Percentiles rank a stretch among this genome's conserved stretches.
These are phyloP conservation scores for Trichophaea hybrida DNA, from an alignment of 2,329 filamentous ascomycete species.

Conservation along the genomic window DNA sequence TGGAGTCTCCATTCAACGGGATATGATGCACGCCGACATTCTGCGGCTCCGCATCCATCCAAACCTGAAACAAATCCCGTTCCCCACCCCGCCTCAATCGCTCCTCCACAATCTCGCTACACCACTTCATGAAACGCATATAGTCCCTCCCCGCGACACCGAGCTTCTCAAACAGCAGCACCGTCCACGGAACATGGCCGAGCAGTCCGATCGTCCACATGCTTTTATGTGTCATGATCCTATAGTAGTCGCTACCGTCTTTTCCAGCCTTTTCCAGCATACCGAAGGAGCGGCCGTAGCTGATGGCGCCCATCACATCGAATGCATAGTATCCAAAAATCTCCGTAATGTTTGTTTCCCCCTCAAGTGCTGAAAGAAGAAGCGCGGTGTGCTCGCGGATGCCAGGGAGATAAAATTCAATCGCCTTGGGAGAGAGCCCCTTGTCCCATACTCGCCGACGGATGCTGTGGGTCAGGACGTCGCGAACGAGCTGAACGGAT, in stretches of 20 bases:
- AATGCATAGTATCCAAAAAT: slow-evolving; percentile 6
- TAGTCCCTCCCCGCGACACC: not conserved
- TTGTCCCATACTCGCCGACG: slow-evolving; percentile 8
- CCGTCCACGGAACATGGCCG: slow-evolving; percentile 2
- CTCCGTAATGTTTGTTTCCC: slow-evolving; percentile 10
- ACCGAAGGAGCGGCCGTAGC: slow-evolving; percentile 5
- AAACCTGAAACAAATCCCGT: slow-evolving; percentile 7
- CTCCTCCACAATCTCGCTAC: slow-evolving; percentile 1
- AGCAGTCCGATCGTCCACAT: not conserved
- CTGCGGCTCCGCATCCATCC: slow-evolving; percentile 3
- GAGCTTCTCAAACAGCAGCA: slow-evolving; percentile 2
- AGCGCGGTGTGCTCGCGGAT: not conserved
- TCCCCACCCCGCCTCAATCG: not conserved
- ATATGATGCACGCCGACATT: slow-evolving; percentile 1
- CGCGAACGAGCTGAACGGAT: not conserved
- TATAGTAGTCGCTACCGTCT: slow-evolving; percentile 7
- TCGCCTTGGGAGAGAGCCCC: not conserved
- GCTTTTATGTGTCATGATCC: slow-evolving; percentile 7
- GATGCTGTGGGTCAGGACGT: slow-evolving; percentile 5
- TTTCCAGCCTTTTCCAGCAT: slow-evolving; percentile 13
- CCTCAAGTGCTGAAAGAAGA: not conserved
- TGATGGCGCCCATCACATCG: slow-evolving; percentile 9
- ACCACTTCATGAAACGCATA: slow-evolving; percentile 4
- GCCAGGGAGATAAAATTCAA: not conserved
- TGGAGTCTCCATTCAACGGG: not conserved